These are phyloP conservation scores for Graphilbum fragrans DNA, from an alignment of 2,329 filamentous ascomycete species.

Conservation along the genomic window DNA sequence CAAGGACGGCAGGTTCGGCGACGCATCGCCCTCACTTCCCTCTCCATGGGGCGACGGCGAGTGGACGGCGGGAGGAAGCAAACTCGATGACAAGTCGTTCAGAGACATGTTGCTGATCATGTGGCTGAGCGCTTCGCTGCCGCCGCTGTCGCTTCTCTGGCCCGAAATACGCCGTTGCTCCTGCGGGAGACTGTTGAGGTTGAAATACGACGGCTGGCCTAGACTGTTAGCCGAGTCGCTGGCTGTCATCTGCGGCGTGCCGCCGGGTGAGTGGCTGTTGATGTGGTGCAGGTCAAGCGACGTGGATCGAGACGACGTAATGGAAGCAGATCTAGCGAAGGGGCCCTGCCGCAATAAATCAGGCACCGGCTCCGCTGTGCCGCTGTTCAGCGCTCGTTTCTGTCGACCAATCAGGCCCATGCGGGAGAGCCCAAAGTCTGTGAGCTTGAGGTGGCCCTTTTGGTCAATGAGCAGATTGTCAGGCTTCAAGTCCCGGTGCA, in stretches of 20 bases:
- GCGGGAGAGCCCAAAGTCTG: constrained; percentile 90
- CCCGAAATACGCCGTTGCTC: constrained; percentile 64
- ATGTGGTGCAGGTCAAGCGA: constrained; percentile 72
- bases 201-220: constrained; percentile 92
- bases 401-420: constrained; percentile 96
- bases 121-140: constrained; percentile 71
- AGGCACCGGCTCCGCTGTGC: constrained; percentile 68
- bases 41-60: constrained; percentile 64
- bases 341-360: constrained; percentile 88
- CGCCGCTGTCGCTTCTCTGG: constrained; percentile 82
- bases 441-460: constrained; percentile 91
- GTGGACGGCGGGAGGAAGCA: constrained; percentile 29
- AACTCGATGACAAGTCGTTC: constrained; percentile 41
- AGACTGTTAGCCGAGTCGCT: constrained; percentile 51
- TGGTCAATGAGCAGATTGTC: constrained; percentile 96
- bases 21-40: constrained; percentile 58
- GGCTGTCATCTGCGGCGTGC: constrained; percentile 80
- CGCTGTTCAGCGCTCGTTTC: constrained; percentile 76
- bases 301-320: constrained; percentile 82
- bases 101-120: constrained; percentile 75
- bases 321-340: constrained; percentile 73
- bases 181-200: constrained; percentile 39
- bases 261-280: constrained; percentile 57
- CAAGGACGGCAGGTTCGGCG: constrained; percentile 64
- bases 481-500: constrained; percentile 92